These are phyloP conservation scores for Fraxinus excelsior DNA, from an alignment of 257 asterid species.

Conservation along the genomic window DNA sequence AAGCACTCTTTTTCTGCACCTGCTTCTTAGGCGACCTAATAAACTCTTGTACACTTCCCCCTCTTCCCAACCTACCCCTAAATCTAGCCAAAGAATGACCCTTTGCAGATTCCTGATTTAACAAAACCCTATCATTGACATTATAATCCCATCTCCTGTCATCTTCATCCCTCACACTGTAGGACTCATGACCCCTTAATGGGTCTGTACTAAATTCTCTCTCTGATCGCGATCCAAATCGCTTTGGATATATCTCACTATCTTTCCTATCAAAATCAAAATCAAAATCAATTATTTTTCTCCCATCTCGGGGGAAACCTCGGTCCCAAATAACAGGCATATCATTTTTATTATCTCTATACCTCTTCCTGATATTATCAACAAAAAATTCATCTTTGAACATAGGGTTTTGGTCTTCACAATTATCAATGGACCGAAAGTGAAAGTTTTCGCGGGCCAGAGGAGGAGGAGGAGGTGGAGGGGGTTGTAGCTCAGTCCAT, in stretches of 20 bases:
- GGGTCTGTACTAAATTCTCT: neutral
- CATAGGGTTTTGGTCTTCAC: conserved; percentile 32
- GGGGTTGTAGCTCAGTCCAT: conserved; percentile 4
- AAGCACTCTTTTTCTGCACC: conserved; percentile 49
- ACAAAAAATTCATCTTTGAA: conserved; percentile 32
- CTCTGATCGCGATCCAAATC: neutral
- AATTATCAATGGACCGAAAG: conserved; percentile 24
- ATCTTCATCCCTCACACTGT: conserved; percentile 28
- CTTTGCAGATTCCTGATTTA: conserved; percentile 21
- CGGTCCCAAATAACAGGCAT: conserved; percentile 26
- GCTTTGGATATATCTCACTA: conserved; percentile 17
- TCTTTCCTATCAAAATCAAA: conserved; percentile 29
- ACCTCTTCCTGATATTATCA: conserved; percentile 5
- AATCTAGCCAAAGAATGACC: conserved; percentile 41
- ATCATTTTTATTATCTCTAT: conserved; percentile 21
- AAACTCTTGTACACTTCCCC: conserved; percentile 35
- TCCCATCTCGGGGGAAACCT: conserved; percentile 17
- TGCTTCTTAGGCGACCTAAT: conserved; percentile 46
- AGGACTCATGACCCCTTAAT: conserved; percentile 26
- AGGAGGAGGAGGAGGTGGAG: conserved; percentile 32
- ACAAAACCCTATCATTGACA: conserved; percentile 35
- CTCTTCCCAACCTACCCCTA: conserved; percentile 50
- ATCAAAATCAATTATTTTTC: conserved; percentile 22
- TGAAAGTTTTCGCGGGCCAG: conserved; percentile 23
- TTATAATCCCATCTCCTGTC: conserved; percentile 37